Evolutionary conservation across 345 rosid species (phyloP).

Genomic region (Citropsis articulata): DNA sequence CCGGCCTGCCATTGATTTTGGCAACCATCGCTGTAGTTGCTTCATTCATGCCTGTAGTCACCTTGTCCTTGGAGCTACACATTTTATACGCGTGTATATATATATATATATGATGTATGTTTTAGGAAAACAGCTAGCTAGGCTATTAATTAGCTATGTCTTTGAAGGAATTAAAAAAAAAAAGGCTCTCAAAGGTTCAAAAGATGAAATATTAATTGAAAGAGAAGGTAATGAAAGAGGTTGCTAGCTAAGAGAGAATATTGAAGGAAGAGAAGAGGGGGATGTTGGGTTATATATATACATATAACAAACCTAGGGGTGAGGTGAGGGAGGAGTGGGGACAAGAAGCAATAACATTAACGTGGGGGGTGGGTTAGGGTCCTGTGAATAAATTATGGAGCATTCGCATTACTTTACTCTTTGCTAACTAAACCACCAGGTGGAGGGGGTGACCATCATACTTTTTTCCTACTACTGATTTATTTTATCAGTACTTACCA

Average conservation of each 20-base stretch:
- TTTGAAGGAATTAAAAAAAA: not conserved
- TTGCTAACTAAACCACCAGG: slow-evolving; percentile 34
- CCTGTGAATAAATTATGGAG: not conserved
- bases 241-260: not conserved
- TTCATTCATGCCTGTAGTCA: slow-evolving; percentile 28
- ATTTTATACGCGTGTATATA: not conserved
- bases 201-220: no score
- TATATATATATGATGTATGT: no score
- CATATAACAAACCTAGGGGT: no score
- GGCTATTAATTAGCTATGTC: no score
- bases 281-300: not conserved
- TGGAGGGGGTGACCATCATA: slow-evolving; percentile 14
- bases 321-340: slow-evolving; percentile 14
- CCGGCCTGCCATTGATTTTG: slow-evolving; percentile 55
- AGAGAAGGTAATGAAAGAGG: no score
- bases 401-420: slow-evolving; percentile 26
- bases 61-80: slow-evolving; percentile 45
- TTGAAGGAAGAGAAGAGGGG: slow-evolving; percentile 8
- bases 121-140: no score
- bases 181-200: no score
- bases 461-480: not conserved
- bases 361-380: slow-evolving; percentile 48
- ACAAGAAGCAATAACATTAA: slow-evolving; percentile 17
- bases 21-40: slow-evolving; percentile 16
- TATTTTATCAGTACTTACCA: not conserved